Percentiles rank a stretch among this genome's conserved stretches.
Conservation (phyloP, 371 early-diverging fungal genomes). For the Lichtheimia hyalospora region DNA sequence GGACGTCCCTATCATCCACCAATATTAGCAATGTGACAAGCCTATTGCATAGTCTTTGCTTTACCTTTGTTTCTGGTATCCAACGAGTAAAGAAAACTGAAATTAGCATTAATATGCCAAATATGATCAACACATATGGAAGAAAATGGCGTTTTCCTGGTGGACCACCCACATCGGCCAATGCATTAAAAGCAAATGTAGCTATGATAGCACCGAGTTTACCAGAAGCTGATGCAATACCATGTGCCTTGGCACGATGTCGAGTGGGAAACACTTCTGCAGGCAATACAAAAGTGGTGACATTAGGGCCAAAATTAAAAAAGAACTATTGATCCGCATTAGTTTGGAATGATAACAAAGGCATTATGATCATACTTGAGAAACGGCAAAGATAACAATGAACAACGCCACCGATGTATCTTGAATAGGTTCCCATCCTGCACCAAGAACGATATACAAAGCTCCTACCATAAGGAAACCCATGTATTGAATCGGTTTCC, state of each 20-base stretch:
- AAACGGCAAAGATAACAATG: constrained; percentile 44
- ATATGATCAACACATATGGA: constrained; percentile 23
- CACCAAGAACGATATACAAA: constrained; percentile 67
- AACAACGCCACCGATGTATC: constrained; percentile 34
- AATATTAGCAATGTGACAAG: not conserved
- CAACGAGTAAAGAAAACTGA: constrained; percentile 18
- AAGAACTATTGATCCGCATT: constrained; percentile 46
- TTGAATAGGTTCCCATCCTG: constrained; percentile 39
- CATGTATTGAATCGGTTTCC: constrained; percentile 72
- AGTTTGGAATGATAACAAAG: not conserved
- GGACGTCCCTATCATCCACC: not conserved
- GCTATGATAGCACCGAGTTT: constrained; percentile 70
- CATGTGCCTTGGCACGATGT: constrained; percentile 63
- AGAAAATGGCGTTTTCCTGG: constrained; percentile 21
- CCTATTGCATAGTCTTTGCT: not conserved
- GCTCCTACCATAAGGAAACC: constrained; percentile 73
- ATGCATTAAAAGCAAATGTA: constrained; percentile 47
- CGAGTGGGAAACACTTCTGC: constrained; percentile 60
- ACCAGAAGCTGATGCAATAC: constrained; percentile 68
- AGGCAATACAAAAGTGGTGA: constrained; percentile 28
- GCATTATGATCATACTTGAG: constrained; percentile 24
- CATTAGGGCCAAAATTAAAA: constrained; percentile 72
- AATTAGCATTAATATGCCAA: constrained; percentile 23
- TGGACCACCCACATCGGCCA: constrained; percentile 49
- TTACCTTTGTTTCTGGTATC: constrained; percentile 28